Evolutionary conservation across 1,284 basidiomycete genomes (phyloP).

Genomic region (Tilletia horrida): DNA sequence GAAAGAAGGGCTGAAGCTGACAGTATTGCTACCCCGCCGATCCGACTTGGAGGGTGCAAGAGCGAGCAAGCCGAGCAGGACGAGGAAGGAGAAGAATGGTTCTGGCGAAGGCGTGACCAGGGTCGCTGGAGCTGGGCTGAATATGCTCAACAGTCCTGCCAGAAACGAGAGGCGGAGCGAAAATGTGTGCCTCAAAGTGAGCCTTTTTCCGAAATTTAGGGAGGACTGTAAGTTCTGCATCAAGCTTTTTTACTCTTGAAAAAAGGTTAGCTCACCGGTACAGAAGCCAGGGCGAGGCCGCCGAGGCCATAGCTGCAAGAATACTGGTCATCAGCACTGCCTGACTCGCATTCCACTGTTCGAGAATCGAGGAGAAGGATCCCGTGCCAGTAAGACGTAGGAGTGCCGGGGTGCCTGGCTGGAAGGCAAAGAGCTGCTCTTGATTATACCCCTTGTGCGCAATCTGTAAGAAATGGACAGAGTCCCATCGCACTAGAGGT

Average conservation of each 20-base stretch:
- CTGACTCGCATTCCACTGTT: slow-evolving; percentile 31
- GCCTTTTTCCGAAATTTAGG: too few relatives aligned
- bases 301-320: slow-evolving; percentile 40
- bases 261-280: slow-evolving; percentile 59
- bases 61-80: slow-evolving; percentile 64
- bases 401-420: slow-evolving; percentile 62
- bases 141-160: slow-evolving; percentile 67
- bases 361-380: not conserved
- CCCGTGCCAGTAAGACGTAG: slow-evolving; percentile 19
- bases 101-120: slow-evolving; percentile 74
- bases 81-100: slow-evolving; percentile 75
- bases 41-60: not conserved
- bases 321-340: slow-evolving; percentile 29
- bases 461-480: slow-evolving; percentile 67
- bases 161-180: slow-evolving; percentile 65
- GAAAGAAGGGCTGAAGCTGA: not conserved
- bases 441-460: slow-evolving; percentile 62
- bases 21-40: too few relatives aligned
- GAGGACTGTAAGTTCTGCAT: too few relatives aligned
- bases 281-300: slow-evolving; percentile 61
- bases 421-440: slow-evolving; percentile 85
- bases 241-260: too few relatives aligned
- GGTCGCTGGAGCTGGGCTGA: slow-evolving; percentile 76
- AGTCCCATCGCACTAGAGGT: slow-evolving; percentile 76
- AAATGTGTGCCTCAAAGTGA: slow-evolving; percentile 44